These are phyloP conservation scores for Ascochyta fabae DNA, from an alignment of 2,329 filamentous ascomycete species.

Conservation along the genomic window DNA sequence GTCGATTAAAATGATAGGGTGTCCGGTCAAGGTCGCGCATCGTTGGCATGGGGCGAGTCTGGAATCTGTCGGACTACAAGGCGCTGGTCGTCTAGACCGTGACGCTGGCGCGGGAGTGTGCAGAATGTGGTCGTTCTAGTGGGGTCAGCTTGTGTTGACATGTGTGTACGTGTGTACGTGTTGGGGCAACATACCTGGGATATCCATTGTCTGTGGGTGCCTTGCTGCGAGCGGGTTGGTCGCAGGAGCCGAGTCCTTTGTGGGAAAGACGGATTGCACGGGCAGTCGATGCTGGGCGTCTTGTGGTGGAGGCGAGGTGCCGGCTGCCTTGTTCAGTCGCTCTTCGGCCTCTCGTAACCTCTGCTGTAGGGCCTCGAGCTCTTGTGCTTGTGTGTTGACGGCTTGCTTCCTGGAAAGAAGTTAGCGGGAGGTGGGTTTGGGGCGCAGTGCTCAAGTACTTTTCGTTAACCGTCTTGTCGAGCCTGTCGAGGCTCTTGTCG, in stretches of 20 bases:
- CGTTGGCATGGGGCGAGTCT: slow-evolving; percentile 5
- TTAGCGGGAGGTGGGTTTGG: slow-evolving; percentile 12
- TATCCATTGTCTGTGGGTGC: slow-evolving; percentile 16
- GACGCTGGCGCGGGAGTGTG: slow-evolving; percentile 20
- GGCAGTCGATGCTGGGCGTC: slow-evolving; percentile 40
- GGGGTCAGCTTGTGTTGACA: not conserved
- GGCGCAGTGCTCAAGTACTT: slow-evolving; percentile 65
- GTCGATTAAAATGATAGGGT: slow-evolving; percentile 17
- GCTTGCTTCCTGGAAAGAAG: slow-evolving; percentile 71
- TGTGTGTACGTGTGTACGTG: not conserved
- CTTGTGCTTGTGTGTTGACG: slow-evolving; percentile 74
- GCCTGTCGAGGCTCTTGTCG: slow-evolving; percentile 75
- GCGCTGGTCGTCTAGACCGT: slow-evolving; percentile 9
- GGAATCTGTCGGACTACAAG: slow-evolving; percentile 13
- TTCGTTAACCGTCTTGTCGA: slow-evolving; percentile 77
- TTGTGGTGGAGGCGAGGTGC: slow-evolving; percentile 41
- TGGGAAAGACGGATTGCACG: slow-evolving; percentile 29
- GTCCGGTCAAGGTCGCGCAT: slow-evolving; percentile 11
- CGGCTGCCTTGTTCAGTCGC: slow-evolving; percentile 61
- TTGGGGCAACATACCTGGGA: slow-evolving; percentile 3
- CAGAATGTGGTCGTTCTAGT: slow-evolving; percentile 17
- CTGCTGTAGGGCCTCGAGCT: slow-evolving; percentile 85
- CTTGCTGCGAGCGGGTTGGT: slow-evolving; percentile 31
- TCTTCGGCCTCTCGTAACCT: slow-evolving; percentile 85
- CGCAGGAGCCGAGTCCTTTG: slow-evolving; percentile 33